Evolutionary conservation across 805 yeast genomes (phyloP), one percentile per base, ranked within the genome.

Genomic region (Saturnispora halmiae): DNA sequence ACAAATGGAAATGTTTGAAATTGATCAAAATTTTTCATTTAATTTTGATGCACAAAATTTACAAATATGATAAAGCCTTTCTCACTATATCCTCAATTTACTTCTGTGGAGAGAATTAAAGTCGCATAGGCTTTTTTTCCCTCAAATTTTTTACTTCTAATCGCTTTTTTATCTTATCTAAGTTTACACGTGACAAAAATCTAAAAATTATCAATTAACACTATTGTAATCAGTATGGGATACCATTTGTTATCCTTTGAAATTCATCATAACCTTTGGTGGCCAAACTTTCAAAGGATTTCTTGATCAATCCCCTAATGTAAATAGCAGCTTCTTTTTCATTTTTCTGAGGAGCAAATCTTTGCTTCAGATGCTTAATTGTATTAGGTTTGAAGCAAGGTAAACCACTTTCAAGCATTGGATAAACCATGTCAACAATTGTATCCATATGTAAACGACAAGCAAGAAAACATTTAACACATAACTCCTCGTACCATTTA

Each of bases 181-280:
- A 9, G 20, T 24, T 15, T 27, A 34, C 10, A 26, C 16, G 9
- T 8, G 13, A 20, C 28, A 35, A 8, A 40, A n/a, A 29, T 5
- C 5, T 28, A n/a, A n/a, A n/a, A 22, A 22, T 22, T 22, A 7
- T 22, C 10, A 7, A 22, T 10, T 22, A 22, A 22, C 10, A 22
- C 10, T 21, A 26, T 6, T 13, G 5, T n/a, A 7, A 14, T 21
- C 33, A 88, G 55, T 88, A 90, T 14, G 98, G 98, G 59, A 92
- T 92, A 44, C 99, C 99, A 54, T 92, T 92, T 28, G 98, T 92
- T 50, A 92, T 60, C 54, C 94, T 71, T 64, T 92, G 99, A 77
- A 92, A 92, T 65, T 88, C 96, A 58, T 92, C 99, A 61, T 92
- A 92, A 16, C 96, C 97, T 56, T 80, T 83, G 27, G 98, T 92